Base-by-base conservation (phyloP, 2,329 filamentous ascomycete genomes). In the Thermoascus crustaceus region DNA sequence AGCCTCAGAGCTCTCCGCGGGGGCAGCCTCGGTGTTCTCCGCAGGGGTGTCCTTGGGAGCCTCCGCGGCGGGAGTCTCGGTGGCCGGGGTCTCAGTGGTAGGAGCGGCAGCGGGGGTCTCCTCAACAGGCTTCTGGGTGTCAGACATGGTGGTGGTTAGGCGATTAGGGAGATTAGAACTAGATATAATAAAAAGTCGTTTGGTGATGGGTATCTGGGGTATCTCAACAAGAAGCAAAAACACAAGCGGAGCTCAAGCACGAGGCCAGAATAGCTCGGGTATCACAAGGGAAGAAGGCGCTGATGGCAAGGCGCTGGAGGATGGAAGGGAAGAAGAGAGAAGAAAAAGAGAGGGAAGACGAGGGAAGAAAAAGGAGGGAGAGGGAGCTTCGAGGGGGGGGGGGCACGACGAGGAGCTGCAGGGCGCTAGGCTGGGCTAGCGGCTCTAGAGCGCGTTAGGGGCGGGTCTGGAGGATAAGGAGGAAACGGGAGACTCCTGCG, bases 61-160 rank as follows among this genome's bases (percentile, higher is more conserved):
- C 32, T 51, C 50, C 25, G 53, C 51, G 30, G 57, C 62, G 41
- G 66, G 59, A 25, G 53, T 51, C 34, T 67, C 60, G 20, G 63
- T 46, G 40, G 50, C 40, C 35, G 61, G 49, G 35, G 52, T 43
- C 40, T 60, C 60, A 21, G 56, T 54, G 38, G 58, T 43, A 18
- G 51, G 40, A 34, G 55, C 57, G 25, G 56, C 44, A 30, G 40
- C 36, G 56, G 57, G 29, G 56, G 66, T 67, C 66, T 76, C 74
- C 62, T 79, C 78, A 53, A 75, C 70, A 58, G 79, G 73, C 71
- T 86, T 85, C 65, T 78, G 73, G 63, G 69, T 71, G 57, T 85
- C 81, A 68, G 82, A 78, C 81, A 85, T 85, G 72, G 54, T 74
- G 69, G 45, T 39, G 42, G 39, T 29, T 32, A 37, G 69, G 45